Evolutionary conservation across 306 rosid species (phyloP).

Genomic region (Casuarina equisetifolia): DNA sequence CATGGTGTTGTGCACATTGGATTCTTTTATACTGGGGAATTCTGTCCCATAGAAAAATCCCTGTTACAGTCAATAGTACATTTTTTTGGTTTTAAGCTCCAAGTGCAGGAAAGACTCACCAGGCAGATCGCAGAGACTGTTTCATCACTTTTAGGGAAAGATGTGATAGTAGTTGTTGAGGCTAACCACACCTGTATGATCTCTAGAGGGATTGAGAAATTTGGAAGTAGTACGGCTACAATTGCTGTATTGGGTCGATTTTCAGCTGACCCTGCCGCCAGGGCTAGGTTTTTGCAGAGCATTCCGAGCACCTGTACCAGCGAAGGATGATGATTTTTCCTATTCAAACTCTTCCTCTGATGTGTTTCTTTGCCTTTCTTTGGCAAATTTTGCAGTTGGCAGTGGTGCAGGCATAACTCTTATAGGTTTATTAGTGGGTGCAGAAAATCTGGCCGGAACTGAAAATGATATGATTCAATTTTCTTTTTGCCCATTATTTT

Average conservation of each 20-base stretch:
- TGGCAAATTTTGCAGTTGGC: background rate
- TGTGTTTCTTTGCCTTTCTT: background rate
- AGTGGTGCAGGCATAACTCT: background rate
- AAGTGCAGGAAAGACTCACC: constrained; percentile 96
- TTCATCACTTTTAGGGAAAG: constrained; percentile 68
- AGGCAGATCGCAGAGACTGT: constrained; percentile 91
- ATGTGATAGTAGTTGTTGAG: constrained; percentile 87
- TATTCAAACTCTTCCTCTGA: background rate
- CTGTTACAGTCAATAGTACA: constrained; percentile 71
- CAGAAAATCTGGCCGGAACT: background rate
- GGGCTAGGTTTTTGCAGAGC: constrained; percentile 74
- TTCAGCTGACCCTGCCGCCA: constrained; percentile 51
- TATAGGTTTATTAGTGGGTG: constrained; percentile 5
- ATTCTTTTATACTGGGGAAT: constrained; percentile 46
- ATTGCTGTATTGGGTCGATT: constrained; percentile 75
- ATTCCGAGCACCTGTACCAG: constrained; percentile 50
- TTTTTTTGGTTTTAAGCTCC: constrained; percentile 93
- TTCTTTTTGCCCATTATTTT: background rate
- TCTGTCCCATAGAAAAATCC: constrained; percentile 56
- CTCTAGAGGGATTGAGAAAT: constrained; percentile 89
- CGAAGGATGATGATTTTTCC: constrained; percentile 35
- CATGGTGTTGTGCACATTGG: constrained; percentile 91
- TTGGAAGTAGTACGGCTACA: constrained; percentile 89
- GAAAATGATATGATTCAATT: background rate
- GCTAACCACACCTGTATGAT: constrained; percentile 97